These are phyloP conservation scores for Talaromyces pinophilus DNA, from an alignment of 2,329 filamentous ascomycete genomes.

Conservation along the genomic window DNA sequence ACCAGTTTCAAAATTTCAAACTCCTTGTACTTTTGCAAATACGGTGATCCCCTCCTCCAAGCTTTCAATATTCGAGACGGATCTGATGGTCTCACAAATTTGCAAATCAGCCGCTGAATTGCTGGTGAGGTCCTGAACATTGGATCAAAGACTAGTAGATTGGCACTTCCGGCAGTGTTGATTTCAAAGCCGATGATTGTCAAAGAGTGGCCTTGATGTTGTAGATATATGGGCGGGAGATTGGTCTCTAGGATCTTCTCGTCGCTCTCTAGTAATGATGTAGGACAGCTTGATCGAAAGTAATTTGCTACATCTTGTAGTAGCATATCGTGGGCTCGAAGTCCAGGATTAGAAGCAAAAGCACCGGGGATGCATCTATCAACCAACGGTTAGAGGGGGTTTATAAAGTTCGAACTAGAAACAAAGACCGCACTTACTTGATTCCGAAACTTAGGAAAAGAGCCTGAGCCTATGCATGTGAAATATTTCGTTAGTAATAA, in stretches of 20 bases:
- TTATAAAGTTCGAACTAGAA: constrained; percentile 1
- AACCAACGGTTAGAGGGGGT: background rate
- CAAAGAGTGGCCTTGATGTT: constrained; percentile 81
- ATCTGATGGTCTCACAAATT: constrained; percentile 42
- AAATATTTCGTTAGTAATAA: constrained; percentile 22
- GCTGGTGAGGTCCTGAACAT: constrained; percentile 70
- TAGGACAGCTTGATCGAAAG: constrained; percentile 58
- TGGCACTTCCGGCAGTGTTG: constrained; percentile 61
- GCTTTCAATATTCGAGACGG: constrained; percentile 63
- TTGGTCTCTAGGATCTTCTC: constrained; percentile 70
- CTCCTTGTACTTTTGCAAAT: constrained; percentile 69
- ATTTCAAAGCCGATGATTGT: constrained; percentile 85
- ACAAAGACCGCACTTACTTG: constrained; percentile 48
- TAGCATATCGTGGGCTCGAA: constrained; percentile 52
- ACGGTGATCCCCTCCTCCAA: constrained; percentile 70
- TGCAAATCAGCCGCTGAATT: constrained; percentile 61
- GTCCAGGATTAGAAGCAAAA: constrained; percentile 52
- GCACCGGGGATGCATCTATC: constrained; percentile 62
- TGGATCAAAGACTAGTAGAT: constrained; percentile 85
- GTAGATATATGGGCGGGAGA: constrained; percentile 84
- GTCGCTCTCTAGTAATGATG: constrained; percentile 45
- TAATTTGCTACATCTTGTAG: constrained; percentile 75
- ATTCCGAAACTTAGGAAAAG: constrained; percentile 72
- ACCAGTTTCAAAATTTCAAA: constrained; percentile 75
- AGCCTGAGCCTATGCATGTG: constrained; percentile 68